Evolutionary conservation across 768 basidiomycete species (phyloP), one percentile per base, ranked within the genome.

Genomic region (Leccinum variicolor): DNA sequence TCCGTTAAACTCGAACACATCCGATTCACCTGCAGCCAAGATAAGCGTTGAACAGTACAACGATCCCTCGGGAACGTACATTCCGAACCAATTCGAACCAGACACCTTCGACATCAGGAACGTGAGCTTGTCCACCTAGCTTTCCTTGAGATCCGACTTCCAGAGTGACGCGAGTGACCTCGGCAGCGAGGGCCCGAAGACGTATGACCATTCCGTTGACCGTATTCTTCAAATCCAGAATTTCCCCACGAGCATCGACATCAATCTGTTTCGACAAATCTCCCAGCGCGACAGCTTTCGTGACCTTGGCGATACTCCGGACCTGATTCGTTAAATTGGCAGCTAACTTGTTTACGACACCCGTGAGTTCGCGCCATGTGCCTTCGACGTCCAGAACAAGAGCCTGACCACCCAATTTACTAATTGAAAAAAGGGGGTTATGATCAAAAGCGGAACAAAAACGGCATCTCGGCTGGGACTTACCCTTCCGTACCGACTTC

Each of bases 71-170:
- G 3, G 4, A 45, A 59, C 83, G 60, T 64, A 87, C 89, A 66
- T 90, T 90, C 50, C 83, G 76, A 56, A 90, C 90, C 72, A 91
- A 76, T 68, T 92, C 87, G 60, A 85, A 83, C 90, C 90, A 90
- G n/a, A 90, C 87, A n/a, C 93, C 93, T 68, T 94, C 89, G 23
- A 94, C 92, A 61, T 92, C 90, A 25, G 90, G 87, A 10, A 96
- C 93, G 54, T 86, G 79, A 1, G 92, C 93, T 71, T 94, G 90
- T 47, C 92, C 92, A 58, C 93, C 92, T 55, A 95, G 76, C 75
- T 91, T 91, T 15, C 92, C 93, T 75, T 94, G 88, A 60, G 85
- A 88, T 64, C 90, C 92, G 69, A 94, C 91, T 76, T 92, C 90
- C 50, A 89, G 74, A 7, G 90, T 90, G 57, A 92, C 90, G 45